Conservation (phyloP, 345 rosid species). For the Salix arbutifolia region DNA sequence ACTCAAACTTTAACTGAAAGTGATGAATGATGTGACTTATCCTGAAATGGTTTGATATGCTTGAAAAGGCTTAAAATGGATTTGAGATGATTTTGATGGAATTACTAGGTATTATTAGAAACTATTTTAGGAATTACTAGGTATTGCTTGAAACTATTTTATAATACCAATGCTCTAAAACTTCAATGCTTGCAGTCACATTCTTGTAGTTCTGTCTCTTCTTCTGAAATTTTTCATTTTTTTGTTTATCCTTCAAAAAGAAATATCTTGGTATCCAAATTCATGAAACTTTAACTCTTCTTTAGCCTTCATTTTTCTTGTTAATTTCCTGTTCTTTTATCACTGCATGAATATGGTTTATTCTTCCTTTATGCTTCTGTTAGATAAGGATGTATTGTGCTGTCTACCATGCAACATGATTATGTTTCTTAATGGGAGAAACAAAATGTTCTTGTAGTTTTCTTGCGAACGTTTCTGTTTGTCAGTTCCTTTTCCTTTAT, state of each 20-base stretch:
- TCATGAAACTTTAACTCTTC: neutral
- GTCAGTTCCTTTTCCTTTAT: neutral
- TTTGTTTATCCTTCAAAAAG: neutral
- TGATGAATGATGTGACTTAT: neutral
- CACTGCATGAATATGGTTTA: neutral
- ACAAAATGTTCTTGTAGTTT: neutral
- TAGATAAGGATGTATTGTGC: neutral
- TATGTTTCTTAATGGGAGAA: neutral
- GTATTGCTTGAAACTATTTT: neutral
- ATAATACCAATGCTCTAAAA: neutral
- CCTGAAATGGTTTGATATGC: neutral
- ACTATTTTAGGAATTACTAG: neutral
- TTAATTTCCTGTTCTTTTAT: neutral
- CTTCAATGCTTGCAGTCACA: neutral
- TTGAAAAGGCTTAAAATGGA: neutral
- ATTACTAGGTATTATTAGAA: neutral
- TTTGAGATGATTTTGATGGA: constrained; percentile 1
- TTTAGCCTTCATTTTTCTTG: neutral
- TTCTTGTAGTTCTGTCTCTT: neutral
- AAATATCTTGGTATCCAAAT: neutral
- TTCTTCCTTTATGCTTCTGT: neutral
- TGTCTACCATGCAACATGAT: neutral
- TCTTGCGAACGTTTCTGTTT: constrained; percentile 3
- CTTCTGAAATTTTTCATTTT: neutral
- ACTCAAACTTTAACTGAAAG: neutral